These are phyloP conservation scores for Flammula alnicola DNA, from an alignment of 1,284 basidiomycete species.

Conservation along the genomic window DNA sequence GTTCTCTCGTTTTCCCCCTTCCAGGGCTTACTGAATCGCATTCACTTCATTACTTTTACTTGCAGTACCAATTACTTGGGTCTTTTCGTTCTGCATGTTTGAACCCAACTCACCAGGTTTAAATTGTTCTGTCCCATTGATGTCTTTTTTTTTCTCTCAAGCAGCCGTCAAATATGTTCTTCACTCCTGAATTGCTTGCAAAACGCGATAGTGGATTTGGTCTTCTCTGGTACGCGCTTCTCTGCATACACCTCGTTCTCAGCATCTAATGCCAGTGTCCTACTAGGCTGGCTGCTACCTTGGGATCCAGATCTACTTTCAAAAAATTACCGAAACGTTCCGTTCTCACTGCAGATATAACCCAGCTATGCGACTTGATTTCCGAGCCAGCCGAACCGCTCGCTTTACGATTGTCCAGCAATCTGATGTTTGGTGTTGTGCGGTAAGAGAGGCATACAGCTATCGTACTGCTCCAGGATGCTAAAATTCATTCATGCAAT, in stretches of 20 bases:
- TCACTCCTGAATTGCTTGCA: constrained; percentile 70
- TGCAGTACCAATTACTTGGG: no score
- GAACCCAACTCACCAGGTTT: no score
- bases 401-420: constrained; percentile 83
- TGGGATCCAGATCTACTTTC: constrained; percentile 84
- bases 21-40: no score
- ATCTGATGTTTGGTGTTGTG: constrained; percentile 85
- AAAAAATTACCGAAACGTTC: constrained; percentile 81
- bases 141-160: not conserved
- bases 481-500: not conserved
- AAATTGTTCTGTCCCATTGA: no score
- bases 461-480: no score
- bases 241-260: not conserved
- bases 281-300: constrained; percentile 85
- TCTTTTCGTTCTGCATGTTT: no score
- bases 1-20: constrained; percentile 1
- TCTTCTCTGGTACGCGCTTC: constrained; percentile 71
- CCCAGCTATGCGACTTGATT: constrained; percentile 79
- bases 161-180: constrained; percentile 60
- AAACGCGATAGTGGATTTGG: constrained; percentile 81
- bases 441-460: no score
- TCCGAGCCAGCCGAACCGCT: constrained; percentile 83
- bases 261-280: not conserved
- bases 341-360: constrained; percentile 80
- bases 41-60: no score